A percentile compares a stretch with the other conserved stretches of the same genome.
phyloP scores from a whole-genome alignment of 495 filamentous ascomycete genomes.

The Aspergillus sclerotiicarbonarius region DNA sequence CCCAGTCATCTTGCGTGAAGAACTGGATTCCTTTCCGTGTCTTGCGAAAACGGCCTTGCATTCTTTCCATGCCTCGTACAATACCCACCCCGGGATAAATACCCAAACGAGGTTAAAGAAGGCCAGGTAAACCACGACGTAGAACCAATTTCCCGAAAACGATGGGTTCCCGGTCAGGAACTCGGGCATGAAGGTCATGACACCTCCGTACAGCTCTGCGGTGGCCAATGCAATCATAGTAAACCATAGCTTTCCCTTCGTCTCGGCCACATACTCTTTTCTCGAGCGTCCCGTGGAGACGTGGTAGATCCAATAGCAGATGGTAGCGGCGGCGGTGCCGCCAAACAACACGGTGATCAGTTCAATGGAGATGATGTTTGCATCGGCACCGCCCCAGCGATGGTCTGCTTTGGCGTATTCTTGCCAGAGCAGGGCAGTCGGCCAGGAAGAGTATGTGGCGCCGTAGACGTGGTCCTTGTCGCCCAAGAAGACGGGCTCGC shows the following conservation, averaged over 20 bases:
- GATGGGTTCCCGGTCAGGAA: conserved; percentile 78
- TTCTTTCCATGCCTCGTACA: conserved; percentile 64
- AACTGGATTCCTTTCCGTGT: background rate
- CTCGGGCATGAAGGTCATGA: conserved; percentile 95
- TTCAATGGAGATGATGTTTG: conserved; percentile 78
- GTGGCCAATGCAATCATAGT: conserved; percentile 77
- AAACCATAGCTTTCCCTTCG: conserved; percentile 59
- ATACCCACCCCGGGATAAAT: conserved; percentile 70
- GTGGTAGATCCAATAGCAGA: conserved; percentile 61
- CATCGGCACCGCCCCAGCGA: conserved; percentile 77
- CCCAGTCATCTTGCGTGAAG: background rate
- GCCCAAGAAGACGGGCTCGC: conserved; percentile 53
- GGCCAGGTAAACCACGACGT: conserved; percentile 82
- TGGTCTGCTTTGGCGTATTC: conserved; percentile 87
- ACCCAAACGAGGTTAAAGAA: conserved; percentile 96
- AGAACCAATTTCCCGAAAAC: conserved; percentile 62
- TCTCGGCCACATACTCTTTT: too few species aligned
- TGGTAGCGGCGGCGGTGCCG: conserved; percentile 67
- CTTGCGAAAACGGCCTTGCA: conserved; percentile 53
- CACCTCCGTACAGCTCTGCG: conserved; percentile 93
- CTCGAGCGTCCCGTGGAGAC: conserved; percentile 22
- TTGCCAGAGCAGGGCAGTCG: conserved; percentile 75
- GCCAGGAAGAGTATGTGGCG: conserved; percentile 62
- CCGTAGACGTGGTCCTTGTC: conserved; percentile 64
- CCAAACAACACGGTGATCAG: conserved; percentile 78